phyloP scores from a whole-genome alignment of 2,329 filamentous ascomycete genomes.

The Aureobasidium subglaciale region DNA sequence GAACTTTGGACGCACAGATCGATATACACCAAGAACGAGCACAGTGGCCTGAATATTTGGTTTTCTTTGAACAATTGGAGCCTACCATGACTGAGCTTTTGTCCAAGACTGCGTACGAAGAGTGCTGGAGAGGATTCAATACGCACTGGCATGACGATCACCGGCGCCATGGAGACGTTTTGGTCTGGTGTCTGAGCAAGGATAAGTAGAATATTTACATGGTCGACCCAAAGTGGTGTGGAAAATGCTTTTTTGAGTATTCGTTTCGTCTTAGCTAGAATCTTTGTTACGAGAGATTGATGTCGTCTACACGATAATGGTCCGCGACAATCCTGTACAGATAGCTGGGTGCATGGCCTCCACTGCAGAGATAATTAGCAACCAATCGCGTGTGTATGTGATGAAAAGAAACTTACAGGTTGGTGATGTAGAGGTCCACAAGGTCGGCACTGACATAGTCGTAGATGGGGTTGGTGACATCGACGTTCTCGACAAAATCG shows the following conservation, averaged over 20 bases:
- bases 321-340: constrained; percentile 67
- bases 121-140: constrained; percentile 56
- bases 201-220: background rate
- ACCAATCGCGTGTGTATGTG: too few species aligned
- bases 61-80: constrained; percentile 54
- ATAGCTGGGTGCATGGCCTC: constrained; percentile 62
- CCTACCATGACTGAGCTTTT: constrained; percentile 38
- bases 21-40: constrained; percentile 17
- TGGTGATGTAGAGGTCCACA: constrained; percentile 78
- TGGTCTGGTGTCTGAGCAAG: constrained; percentile 45
- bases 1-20: background rate
- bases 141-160: constrained; percentile 57
- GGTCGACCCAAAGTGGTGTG: background rate
- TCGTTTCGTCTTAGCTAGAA: background rate
- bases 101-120: constrained; percentile 42
- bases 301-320: constrained; percentile 68
- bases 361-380: constrained; percentile 35
- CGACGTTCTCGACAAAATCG: constrained; percentile 66
- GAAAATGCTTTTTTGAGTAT: background rate
- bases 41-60: constrained; percentile 40
- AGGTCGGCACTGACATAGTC: constrained; percentile 74
- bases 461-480: constrained; percentile 70
- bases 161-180: constrained; percentile 54
- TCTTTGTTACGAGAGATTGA: constrained; percentile 38
- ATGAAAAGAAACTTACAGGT: constrained; percentile 70